phyloP scores from a whole-genome alignment of 2,329 filamentous ascomycete genomes.

The Stachybotrys chlorohalonatus region DNA sequence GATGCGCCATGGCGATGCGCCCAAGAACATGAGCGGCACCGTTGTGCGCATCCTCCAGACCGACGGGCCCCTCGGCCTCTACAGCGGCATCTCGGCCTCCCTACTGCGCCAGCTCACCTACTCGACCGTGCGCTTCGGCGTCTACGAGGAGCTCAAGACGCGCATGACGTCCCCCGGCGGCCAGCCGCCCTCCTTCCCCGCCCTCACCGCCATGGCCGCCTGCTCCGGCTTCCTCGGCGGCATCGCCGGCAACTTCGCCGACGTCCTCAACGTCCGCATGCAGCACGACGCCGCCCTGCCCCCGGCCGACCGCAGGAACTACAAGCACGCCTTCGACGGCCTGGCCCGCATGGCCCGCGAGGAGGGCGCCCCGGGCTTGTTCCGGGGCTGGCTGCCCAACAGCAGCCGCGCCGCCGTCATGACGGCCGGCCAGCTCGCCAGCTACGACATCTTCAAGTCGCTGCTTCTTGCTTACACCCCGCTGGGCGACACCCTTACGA shows the following conservation, averaged over 20 bases:
- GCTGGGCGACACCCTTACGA: conserved; percentile 60
- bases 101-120: conserved; percentile 92
- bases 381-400: conserved; percentile 81
- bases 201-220: conserved; percentile 76
- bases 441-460: conserved; percentile 75
- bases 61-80: conserved; percentile 73
- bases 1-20: conserved; percentile 66
- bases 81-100: conserved; percentile 85
- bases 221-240: conserved; percentile 82
- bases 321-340: conserved; percentile 81
- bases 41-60: conserved; percentile 71
- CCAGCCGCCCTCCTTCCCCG: conserved; percentile 55
- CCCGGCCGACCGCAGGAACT: conserved; percentile 66
- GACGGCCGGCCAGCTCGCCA: conserved; percentile 77
- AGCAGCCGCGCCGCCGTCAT: conserved; percentile 74
- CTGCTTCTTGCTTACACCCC: conserved; percentile 57
- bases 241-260: conserved; percentile 84
- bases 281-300: conserved; percentile 83
- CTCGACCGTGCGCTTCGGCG: conserved; percentile 89
- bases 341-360: conserved; percentile 77
- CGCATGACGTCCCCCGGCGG: conserved; percentile 34
- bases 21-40: conserved; percentile 76
- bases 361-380: conserved; percentile 69
- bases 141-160: conserved; percentile 89
- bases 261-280: conserved; percentile 97